These are phyloP conservation scores for Trypanosoma avium DNA, from an alignment of 208 protist genomes.

Conservation along the genomic window DNA sequence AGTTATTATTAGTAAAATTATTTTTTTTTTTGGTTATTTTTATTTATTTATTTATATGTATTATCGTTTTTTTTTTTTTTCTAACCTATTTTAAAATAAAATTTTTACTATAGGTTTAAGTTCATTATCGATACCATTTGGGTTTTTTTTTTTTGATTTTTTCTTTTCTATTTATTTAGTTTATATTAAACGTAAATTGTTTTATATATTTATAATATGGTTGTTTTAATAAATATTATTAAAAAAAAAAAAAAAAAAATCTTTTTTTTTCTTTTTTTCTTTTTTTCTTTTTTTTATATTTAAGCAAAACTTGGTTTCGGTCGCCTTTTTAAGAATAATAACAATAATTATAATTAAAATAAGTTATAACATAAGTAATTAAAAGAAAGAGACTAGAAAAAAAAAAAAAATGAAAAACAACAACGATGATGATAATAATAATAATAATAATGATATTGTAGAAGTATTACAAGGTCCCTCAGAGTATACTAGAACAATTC, in stretches of 20 bases:
- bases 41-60: not conserved
- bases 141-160: not conserved
- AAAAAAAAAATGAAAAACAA: not conserved
- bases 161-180: not conserved
- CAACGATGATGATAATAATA: not conserved
- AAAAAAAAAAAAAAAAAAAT: too few species aligned
- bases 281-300: too few species aligned
- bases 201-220: too few species aligned
- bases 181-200: too few species aligned
- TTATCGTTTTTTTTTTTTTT: not conserved
- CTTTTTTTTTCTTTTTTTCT: too few species aligned
- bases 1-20: not conserved
- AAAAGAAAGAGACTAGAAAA: not conserved
- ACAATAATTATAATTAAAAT: too few species aligned
- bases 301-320: too few species aligned
- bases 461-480: constrained; percentile 61
- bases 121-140: not conserved
- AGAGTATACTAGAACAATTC: constrained; percentile 44
- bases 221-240: too few species aligned
- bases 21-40: not conserved
- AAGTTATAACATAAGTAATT: not conserved
- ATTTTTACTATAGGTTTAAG: not conserved
- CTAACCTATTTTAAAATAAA: not conserved
- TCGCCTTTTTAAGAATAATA: too few species aligned
- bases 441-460: constrained; percentile 21